A percentile compares a stretch with the other conserved stretches of the same genome.
phyloP scores from a whole-genome alignment of 768 basidiomycete species.

The Trametes gibbosa region DNA sequence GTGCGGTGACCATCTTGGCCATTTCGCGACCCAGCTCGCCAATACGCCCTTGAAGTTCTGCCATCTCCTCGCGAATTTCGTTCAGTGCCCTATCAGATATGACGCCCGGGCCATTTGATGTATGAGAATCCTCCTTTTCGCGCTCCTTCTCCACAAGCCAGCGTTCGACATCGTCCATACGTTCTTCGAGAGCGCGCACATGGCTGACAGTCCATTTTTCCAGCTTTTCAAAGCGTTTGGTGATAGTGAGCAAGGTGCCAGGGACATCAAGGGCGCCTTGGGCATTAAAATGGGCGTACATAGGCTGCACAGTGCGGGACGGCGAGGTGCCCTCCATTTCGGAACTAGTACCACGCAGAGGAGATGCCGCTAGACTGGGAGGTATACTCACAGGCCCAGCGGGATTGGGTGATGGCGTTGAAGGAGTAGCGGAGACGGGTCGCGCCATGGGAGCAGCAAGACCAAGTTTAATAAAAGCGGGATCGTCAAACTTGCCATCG shows the following conservation, averaged over 20 bases:
- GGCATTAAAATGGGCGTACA: slow-evolving; percentile 73
- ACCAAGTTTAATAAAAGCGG: slow-evolving; percentile 53
- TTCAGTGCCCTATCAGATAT: slow-evolving; percentile 41
- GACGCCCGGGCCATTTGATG: slow-evolving; percentile 19
- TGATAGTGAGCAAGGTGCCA: slow-evolving; percentile 70
- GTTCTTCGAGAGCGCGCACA: slow-evolving; percentile 84
- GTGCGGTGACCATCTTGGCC: slow-evolving; percentile 64
- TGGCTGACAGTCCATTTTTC: slow-evolving; percentile 90
- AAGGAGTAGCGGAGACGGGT: slow-evolving; percentile 51
- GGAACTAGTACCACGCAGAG: slow-evolving; percentile 48
- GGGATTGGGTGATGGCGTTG: slow-evolving; percentile 64
- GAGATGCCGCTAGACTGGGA: slow-evolving; percentile 62
- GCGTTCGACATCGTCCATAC: slow-evolving; percentile 88
- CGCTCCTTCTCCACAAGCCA: slow-evolving; percentile 87
- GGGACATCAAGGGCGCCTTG: slow-evolving; percentile 75
- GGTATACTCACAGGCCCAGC: slow-evolving; percentile 46
- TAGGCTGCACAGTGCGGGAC: slow-evolving; percentile 59
- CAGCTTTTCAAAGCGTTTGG: slow-evolving; percentile 82
- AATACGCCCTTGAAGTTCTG: slow-evolving; percentile 73
- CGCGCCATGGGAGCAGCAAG: slow-evolving; percentile 45
- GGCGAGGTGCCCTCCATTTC: slow-evolving; percentile 38
- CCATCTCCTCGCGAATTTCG: slow-evolving; percentile 63
- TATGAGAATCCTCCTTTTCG: slow-evolving; percentile 43
- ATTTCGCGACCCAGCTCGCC: slow-evolving; percentile 76
- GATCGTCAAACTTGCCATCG: slow-evolving; percentile 54